A percentile compares a stretch with the other conserved stretches of the same genome.
Conservation (phyloP, 129 eudicot genomes). For the Logfia minima region DNA sequence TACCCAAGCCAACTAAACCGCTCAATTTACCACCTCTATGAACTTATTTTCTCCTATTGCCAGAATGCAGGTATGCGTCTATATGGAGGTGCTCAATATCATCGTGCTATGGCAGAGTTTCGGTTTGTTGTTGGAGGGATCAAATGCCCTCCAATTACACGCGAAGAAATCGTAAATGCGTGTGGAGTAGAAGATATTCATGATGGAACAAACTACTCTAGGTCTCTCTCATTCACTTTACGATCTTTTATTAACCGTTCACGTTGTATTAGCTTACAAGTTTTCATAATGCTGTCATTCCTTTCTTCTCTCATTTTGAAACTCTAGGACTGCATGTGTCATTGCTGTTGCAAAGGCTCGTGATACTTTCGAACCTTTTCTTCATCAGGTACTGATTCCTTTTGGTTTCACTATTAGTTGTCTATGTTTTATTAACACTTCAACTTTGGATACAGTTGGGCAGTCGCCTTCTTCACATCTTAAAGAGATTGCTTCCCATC, state of each 20-base stretch:
- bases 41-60: slow-evolving; percentile 3
- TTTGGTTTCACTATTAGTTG: neutral
- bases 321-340: slow-evolving; percentile 91
- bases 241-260: neutral
- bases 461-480: slow-evolving; percentile 81
- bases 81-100: slow-evolving; percentile 99
- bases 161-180: slow-evolving; percentile 99
- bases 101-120: slow-evolving; percentile 99
- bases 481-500: slow-evolving; percentile 90
- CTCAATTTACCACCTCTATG: neutral
- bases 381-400: slow-evolving; percentile 64
- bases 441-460: slow-evolving; percentile 64
- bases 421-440: slow-evolving; percentile 16
- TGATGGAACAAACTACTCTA: slow-evolving; percentile 97
- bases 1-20: too few relatives aligned
- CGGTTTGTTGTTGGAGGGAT: slow-evolving; percentile 97
- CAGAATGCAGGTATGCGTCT: slow-evolving; percentile 99
- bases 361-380: slow-evolving; percentile 94
- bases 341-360: slow-evolving; percentile 98
- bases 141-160: slow-evolving; percentile 95
- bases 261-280: neutral
- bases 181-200: slow-evolving; percentile 99
- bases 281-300: neutral
- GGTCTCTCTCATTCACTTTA: slow-evolving; percentile 38
- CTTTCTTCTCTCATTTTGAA: slow-evolving; percentile 6